These are phyloP conservation scores for Umbelopsis sp. DNA, from an alignment of 192 early-diverging fungal species.

Conservation along the genomic window DNA sequence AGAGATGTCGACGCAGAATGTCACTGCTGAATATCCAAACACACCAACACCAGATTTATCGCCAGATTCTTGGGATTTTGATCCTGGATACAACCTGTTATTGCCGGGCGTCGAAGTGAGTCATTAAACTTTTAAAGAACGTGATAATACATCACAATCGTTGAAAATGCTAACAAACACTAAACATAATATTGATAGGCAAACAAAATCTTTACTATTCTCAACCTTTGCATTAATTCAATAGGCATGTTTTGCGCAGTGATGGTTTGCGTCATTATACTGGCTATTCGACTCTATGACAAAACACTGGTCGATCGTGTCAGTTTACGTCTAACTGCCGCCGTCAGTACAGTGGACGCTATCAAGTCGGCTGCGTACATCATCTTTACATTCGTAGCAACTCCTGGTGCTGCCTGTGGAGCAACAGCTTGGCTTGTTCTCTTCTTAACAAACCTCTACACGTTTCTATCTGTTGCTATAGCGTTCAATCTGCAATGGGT, in stretches of 20 bases:
- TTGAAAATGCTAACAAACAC: neutral
- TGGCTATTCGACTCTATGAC: slow-evolving; percentile 1
- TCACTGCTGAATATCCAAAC: slow-evolving; percentile 20
- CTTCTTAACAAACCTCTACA: slow-evolving; percentile 21
- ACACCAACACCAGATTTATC: slow-evolving; percentile 19
- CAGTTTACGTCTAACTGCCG: slow-evolving; percentile 15
- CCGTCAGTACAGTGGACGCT: slow-evolving; percentile 12
- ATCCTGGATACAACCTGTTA: slow-evolving; percentile 18
- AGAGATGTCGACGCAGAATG: slow-evolving; percentile 4
- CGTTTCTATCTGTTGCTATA: slow-evolving; percentile 21
- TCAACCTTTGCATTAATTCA: slow-evolving; percentile 11
- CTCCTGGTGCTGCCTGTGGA: slow-evolving; percentile 13
- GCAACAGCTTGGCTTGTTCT: slow-evolving; percentile 18
- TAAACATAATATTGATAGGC: neutral
- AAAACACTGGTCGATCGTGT: slow-evolving; percentile 11
- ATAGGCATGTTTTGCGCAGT: neutral
- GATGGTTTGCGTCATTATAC: neutral
- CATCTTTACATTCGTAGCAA: slow-evolving; percentile 22
- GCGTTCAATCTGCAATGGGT: slow-evolving; percentile 26
- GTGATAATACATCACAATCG: too few species aligned
- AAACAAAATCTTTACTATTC: slow-evolving; percentile 9
- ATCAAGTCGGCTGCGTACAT: slow-evolving; percentile 19
- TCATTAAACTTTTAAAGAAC: too few species aligned
- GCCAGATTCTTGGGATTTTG: slow-evolving; percentile 15
- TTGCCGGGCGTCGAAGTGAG: slow-evolving; percentile 4